These are phyloP conservation scores for Protomyces gravidus DNA, from an alignment of 1,139 yeast genomes.

Conservation along the genomic window DNA sequence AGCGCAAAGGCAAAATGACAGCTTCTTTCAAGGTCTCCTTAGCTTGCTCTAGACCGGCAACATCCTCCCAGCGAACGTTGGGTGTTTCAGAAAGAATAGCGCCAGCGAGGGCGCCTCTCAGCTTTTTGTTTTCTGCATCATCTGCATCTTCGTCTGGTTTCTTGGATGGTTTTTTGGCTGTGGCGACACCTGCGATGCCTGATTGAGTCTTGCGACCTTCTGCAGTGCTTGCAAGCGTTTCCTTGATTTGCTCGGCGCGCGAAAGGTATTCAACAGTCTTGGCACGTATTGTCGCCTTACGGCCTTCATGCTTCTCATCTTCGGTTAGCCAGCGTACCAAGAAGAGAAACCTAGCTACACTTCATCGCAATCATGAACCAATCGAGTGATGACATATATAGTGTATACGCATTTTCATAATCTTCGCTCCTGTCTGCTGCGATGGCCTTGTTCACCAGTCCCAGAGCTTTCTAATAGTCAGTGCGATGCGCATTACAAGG, in stretches of 20 bases:
- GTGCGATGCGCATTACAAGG: background rate
- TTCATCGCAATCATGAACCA: constrained; percentile 93
- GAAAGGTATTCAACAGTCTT: constrained; percentile 88
- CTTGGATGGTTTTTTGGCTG: constrained; percentile 53
- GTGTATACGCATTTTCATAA: constrained; percentile 90
- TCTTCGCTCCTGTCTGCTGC: constrained; percentile 88
- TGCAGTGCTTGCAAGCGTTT: constrained; percentile 63
- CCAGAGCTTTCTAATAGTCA: constrained; percentile 68
- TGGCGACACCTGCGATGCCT: constrained; percentile 50
- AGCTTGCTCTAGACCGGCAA: constrained; percentile 93
- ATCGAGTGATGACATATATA: constrained; percentile 89
- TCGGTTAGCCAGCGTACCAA: background rate
- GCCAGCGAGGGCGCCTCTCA: constrained; percentile 72
- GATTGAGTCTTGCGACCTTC: constrained; percentile 40
- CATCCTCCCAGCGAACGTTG: constrained; percentile 88
- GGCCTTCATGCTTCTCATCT: constrained; percentile 82
- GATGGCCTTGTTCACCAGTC: constrained; percentile 86
- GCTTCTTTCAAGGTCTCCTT: constrained; percentile 97
- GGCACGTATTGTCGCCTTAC: constrained; percentile 81
- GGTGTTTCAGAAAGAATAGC: constrained; percentile 92
- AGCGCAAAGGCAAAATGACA: constrained; percentile 87
- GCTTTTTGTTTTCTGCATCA: constrained; percentile 78
- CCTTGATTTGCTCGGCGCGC: constrained; percentile 91
- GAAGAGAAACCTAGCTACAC: constrained; percentile 42
- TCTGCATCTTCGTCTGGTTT: constrained; percentile 34